Conservation (phyloP, 208 protist species). For the Vickermania spadyakhi region DNA sequence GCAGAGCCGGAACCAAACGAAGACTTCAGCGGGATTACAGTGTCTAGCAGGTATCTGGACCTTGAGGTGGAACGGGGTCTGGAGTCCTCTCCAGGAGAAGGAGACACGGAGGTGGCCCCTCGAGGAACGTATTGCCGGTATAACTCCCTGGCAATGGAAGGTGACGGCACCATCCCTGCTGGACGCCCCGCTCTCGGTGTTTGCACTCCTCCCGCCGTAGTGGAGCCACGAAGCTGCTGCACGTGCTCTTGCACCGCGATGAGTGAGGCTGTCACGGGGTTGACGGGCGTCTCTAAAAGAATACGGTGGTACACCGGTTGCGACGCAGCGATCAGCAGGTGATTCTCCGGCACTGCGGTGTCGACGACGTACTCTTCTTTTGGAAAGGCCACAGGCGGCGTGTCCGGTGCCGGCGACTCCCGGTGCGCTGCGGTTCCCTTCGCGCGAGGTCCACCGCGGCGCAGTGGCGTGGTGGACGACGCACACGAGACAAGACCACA, state of each 20-base stretch:
- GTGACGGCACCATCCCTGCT: not conserved
- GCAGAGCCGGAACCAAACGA: not conserved
- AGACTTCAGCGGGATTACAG: not conserved
- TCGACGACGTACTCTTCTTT: not conserved
- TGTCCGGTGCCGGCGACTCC: too few species aligned
- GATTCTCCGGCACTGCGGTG: not conserved
- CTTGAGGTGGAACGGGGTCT: not conserved
- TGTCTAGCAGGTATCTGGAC: not conserved
- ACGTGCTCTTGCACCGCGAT: conserved; percentile 45
- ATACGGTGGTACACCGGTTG: not conserved
- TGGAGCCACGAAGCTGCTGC: conserved; percentile 15
- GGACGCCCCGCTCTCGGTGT: not conserved
- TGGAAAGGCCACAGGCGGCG: too few species aligned
- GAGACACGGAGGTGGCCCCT: not conserved
- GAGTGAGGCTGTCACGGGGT: conserved; percentile 30
- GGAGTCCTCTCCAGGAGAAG: too few species aligned
- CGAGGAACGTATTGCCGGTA: conserved; percentile 3
- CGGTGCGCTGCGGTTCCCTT: too few species aligned
- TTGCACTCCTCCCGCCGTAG: not conserved
- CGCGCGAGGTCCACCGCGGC: too few species aligned
- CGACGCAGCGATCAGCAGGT: not conserved
- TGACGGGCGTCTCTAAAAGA: conserved; percentile 9
- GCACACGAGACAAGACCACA: too few species aligned
- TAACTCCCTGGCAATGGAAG: not conserved
- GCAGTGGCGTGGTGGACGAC: too few species aligned